Evolutionary conservation across 176 grass and related monocot species (phyloP).

Genomic region (Triticum dicoccoides): DNA sequence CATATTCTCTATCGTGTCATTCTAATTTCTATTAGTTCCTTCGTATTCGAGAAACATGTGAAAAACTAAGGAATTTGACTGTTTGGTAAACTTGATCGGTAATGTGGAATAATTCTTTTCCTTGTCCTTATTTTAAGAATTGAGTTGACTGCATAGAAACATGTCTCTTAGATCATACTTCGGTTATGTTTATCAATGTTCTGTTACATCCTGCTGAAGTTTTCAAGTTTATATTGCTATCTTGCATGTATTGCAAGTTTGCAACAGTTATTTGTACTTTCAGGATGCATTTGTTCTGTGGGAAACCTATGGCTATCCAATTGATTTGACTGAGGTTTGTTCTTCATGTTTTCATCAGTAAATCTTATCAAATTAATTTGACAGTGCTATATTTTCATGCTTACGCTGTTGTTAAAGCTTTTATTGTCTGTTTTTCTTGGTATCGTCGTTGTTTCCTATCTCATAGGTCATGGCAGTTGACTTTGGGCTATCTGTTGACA

Average conservation of each 20-base stretch:
- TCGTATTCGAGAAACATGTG: not conserved
- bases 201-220: not conserved
- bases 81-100: not conserved
- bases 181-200: not conserved
- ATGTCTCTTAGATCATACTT: not conserved
- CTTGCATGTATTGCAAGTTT: not conserved
- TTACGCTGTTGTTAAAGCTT: not conserved
- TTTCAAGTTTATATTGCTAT: not conserved
- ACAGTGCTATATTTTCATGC: not conserved
- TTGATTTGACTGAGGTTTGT: constrained; percentile 96
- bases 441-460: constrained; percentile 8
- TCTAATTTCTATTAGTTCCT: not conserved
- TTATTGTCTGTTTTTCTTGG: constrained; percentile 4
- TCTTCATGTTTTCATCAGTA: constrained; percentile 15
- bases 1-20: too few species aligned
- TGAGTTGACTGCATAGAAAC: not conserved
- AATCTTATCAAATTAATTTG: constrained; percentile 2
- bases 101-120: not conserved
- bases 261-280: not conserved
- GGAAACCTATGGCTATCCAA: constrained; percentile 92
- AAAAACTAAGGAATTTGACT: not conserved
- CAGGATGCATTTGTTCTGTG: constrained; percentile 96
- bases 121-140: not conserved
- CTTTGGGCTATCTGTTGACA: constrained; percentile 67
- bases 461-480: constrained; percentile 81